Percentiles rank a stretch among this genome's conserved stretches.
Evolutionary conservation across 2,329 filamentous ascomycete species (phyloP).

Genomic region (Aspergillus japonicus): DNA sequence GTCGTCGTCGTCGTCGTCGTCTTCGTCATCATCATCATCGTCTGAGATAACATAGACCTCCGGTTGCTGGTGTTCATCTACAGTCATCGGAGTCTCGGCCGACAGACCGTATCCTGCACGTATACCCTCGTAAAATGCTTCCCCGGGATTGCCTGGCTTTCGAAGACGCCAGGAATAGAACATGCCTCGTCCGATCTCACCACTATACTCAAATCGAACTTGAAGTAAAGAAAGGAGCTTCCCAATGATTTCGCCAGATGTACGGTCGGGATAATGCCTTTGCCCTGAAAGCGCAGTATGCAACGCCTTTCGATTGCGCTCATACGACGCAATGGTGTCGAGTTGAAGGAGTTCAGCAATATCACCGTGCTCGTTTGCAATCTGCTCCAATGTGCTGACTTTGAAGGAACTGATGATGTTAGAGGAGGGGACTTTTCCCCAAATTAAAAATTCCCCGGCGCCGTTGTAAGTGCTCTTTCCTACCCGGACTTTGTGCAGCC

Average conservation of each 20-base stretch:
- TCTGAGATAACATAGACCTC: background rate
- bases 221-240: conserved; percentile 22
- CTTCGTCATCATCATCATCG: background rate
- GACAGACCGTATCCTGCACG: conserved; percentile 8
- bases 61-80: background rate
- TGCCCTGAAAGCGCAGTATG: conserved; percentile 15
- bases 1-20: background rate
- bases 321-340: conserved; percentile 8
- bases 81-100: background rate
- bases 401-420: conserved; percentile 33
- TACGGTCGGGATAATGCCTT: conserved; percentile 11
- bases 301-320: conserved; percentile 12
- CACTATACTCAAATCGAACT: conserved; percentile 24
- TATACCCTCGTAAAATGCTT: conserved; percentile 17
- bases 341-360: conserved; percentile 32
- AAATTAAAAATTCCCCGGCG: conserved; percentile 35
- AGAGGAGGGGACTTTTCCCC: conserved; percentile 27
- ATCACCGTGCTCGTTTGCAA: conserved; percentile 15
- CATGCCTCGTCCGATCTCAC: conserved; percentile 24
- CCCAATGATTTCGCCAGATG: conserved; percentile 22
- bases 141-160: conserved; percentile 10
- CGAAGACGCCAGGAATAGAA: conserved; percentile 23
- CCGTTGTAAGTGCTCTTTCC: conserved; percentile 24
- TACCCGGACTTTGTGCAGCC: conserved; percentile 16
- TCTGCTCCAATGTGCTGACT: conserved; percentile 21